phyloP scores from a whole-genome alignment of 2,329 filamentous ascomycete genomes.

The Pezicula rhizophila region DNA sequence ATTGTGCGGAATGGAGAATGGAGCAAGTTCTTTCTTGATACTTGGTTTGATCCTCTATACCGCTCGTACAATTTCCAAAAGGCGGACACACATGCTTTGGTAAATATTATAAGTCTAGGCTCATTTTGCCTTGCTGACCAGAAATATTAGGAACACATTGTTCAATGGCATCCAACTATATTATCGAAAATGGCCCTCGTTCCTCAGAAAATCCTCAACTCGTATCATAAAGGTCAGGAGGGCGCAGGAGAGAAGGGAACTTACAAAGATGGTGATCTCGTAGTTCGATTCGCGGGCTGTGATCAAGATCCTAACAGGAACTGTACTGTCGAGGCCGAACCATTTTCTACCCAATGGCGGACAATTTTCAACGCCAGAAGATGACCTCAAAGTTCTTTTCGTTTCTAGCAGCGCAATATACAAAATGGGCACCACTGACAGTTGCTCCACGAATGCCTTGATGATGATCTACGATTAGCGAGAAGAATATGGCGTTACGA shows the following conservation, averaged over 20 bases:
- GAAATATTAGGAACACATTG: slow-evolving; percentile 65
- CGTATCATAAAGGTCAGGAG: slow-evolving; percentile 51
- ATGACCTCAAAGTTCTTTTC: slow-evolving; percentile 7
- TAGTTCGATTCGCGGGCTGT: slow-evolving; percentile 74
- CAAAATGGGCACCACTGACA: neutral
- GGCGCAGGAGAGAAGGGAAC: slow-evolving; percentile 44
- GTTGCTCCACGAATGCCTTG: slow-evolving; percentile 10
- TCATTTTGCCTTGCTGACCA: slow-evolving; percentile 2
- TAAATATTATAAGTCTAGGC: slow-evolving; percentile 35
- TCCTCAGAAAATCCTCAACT: slow-evolving; percentile 78
- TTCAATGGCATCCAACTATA: slow-evolving; percentile 96
- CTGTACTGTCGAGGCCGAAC: slow-evolving; percentile 64
- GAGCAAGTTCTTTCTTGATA: slow-evolving; percentile 87
- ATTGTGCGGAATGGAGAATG: slow-evolving; percentile 80
- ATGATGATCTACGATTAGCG: slow-evolving; percentile 23
- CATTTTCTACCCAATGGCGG: slow-evolving; percentile 27
- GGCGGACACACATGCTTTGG: slow-evolving; percentile 85
- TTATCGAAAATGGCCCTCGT: slow-evolving; percentile 83
- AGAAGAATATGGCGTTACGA: slow-evolving; percentile 16
- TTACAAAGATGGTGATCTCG: slow-evolving; percentile 79
- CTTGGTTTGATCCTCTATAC: slow-evolving; percentile 94
- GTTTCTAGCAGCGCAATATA: slow-evolving; percentile 10
- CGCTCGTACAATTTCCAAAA: slow-evolving; percentile 94
- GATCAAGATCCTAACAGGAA: slow-evolving; percentile 45
- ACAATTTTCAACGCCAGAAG: slow-evolving; percentile 22